Conservation (phyloP, 2,329 filamentous ascomycete genomes). For the Aureobasidium uvarum region DNA sequence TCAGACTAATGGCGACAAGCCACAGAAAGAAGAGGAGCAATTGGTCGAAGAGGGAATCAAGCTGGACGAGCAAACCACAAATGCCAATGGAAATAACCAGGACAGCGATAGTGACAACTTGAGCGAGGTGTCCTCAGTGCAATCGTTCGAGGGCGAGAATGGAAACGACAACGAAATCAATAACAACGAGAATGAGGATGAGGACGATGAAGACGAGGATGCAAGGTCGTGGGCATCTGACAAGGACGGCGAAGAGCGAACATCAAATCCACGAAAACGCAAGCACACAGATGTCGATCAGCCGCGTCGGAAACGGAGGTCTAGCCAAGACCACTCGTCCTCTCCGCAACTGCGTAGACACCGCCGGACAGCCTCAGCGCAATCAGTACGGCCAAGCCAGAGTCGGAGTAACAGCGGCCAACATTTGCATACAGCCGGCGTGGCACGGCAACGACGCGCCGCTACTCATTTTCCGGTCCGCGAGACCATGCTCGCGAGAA, state of each 20-base stretch:
- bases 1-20: constrained; percentile 42
- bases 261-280: constrained; percentile 40
- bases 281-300: constrained; percentile 34
- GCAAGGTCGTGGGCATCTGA: constrained; percentile 29
- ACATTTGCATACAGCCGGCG: constrained; percentile 8
- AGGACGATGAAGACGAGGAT: constrained; percentile 25
- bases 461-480: constrained; percentile 52
- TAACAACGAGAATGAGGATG: constrained; percentile 11
- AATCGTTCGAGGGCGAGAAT: constrained; percentile 29
- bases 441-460: constrained; percentile 39
- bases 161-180: not conserved
- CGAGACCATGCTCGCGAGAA: constrained; percentile 34
- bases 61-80: not conserved
- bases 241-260: constrained; percentile 27
- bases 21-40: not conserved
- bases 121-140: constrained; percentile 35
- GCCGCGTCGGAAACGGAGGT: constrained; percentile 25
- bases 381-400: constrained; percentile 58
- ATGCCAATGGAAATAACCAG: not conserved
- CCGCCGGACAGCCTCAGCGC: constrained; percentile 63
- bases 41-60: constrained; percentile 7
- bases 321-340: constrained; percentile 48
- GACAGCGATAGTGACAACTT: constrained; percentile 37
- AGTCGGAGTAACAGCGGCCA: constrained; percentile 35
- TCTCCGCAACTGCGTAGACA: constrained; percentile 61